Conservation (phyloP, 352 stramenopile species). For the Globisporangium middletonii region DNA sequence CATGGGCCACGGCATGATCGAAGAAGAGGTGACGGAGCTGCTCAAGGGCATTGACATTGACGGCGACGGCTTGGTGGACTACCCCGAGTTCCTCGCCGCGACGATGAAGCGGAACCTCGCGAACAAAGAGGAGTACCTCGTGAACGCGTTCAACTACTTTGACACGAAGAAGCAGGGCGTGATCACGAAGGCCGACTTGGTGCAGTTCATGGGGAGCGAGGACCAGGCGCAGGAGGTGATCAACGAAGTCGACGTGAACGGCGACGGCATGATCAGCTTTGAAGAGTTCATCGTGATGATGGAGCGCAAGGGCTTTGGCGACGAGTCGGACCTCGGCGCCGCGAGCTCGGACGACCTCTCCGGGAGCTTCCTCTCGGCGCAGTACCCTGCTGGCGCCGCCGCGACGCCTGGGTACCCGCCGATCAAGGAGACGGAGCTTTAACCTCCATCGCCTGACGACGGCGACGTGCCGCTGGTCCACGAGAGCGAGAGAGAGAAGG, state of each 20-base stretch:
- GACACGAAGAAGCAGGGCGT: conserved; percentile 81
- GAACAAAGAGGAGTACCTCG: conserved; percentile 84
- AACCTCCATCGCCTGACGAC: conserved; percentile 9
- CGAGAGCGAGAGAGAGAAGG: not conserved
- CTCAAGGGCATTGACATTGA: conserved; percentile 90
- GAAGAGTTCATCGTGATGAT: conserved; percentile 92
- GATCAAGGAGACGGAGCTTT: conserved; percentile 78
- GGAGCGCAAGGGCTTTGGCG: conserved; percentile 77
- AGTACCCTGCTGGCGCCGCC: conserved; percentile 22
- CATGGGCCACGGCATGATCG: conserved; percentile 85
- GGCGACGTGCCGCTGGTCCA: not conserved
- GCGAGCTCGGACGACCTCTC: conserved; percentile 54
- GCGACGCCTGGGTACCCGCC: conserved; percentile 13
- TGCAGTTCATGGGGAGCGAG: conserved; percentile 90
- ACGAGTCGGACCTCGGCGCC: conserved; percentile 51
- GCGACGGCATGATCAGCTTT: conserved; percentile 90
- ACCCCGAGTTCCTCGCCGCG: conserved; percentile 87
- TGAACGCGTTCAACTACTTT: conserved; percentile 91
- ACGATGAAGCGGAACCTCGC: conserved; percentile 89
- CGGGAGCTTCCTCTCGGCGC: conserved; percentile 40
- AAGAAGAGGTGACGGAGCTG: conserved; percentile 84
- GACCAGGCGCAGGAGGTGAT: conserved; percentile 91
- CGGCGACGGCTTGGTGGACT: conserved; percentile 83
- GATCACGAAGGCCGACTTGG: conserved; percentile 87
- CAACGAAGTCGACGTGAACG: conserved; percentile 86